Base-by-base conservation (phyloP, 306 rosid genomes). In the Glycine latifolia region DNA sequence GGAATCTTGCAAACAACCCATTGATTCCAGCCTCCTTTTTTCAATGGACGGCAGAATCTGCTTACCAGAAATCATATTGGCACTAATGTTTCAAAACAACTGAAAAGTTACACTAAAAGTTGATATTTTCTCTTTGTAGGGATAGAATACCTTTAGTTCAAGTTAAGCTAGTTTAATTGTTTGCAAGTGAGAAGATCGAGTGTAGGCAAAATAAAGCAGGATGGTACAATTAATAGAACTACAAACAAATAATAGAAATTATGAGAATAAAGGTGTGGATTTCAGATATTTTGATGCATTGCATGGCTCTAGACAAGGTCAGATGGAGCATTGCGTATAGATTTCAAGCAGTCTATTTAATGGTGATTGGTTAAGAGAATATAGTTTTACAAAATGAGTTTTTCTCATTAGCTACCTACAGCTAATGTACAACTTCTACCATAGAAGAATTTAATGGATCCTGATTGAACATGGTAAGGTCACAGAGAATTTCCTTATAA, bases 11-110 rank as follows among this genome's bases (percentile, higher is more conserved):
- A 35, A 20, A 46, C 2, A 4, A 16, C 37, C 17, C 81, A 14
- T 50, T 37, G 41, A 37, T 37, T 37, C 41, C 5, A 4, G 41
- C 41, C 3, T 37, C 41, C 41, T 37, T 37, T 37, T 37, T 37
- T 37, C 41, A 4, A 15, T 37, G 49, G 71, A 68, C 44, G 41
- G 63, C 46, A 73, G 81, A 50, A 67, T 41, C 33, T 15, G 53
- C 63, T 61, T 71, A 44, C 4, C n/a, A 6, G 6, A 61, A 26
- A 83, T 72, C 58, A 35, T 53, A 47, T 62, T 71, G 60, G 53
- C 44, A 50, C 60, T n/a, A 15, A 1, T 59, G 50, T 68, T 59
- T 79, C 33, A 14, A 37, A 60, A 48, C 41, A 78, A 20, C 11
- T 26, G 35, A 56, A 44, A 67, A 67, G 14, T 35, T 65, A 15